phyloP scores from a whole-genome alignment of 2,329 filamentous ascomycete species.

The Calonectria multiphialidica region DNA sequence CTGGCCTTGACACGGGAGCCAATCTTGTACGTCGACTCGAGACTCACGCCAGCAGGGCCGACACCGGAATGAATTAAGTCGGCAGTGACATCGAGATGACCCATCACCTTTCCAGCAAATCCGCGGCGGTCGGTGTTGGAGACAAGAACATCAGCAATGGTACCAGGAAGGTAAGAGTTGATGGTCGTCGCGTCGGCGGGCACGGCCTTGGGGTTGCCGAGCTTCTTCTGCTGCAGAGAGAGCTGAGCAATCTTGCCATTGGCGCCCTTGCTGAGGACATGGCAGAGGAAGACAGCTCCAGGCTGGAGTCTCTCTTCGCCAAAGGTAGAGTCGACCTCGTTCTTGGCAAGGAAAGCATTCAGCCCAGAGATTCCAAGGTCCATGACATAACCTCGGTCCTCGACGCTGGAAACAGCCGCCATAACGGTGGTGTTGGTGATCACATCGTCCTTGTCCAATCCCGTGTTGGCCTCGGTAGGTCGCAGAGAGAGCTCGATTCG shows the following conservation, averaged over 20 bases:
- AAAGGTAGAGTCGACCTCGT: constrained; percentile 78
- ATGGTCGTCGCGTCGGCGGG: constrained; percentile 86
- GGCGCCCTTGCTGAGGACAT: constrained; percentile 79
- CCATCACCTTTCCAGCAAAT: constrained; percentile 91
- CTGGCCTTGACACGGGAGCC: constrained; percentile 88
- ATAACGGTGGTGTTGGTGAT: constrained; percentile 84
- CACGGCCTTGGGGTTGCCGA: constrained; percentile 74
- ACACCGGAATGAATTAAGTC: constrained; percentile 90
- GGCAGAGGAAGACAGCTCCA: constrained; percentile 86
- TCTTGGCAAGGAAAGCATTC: constrained; percentile 87
- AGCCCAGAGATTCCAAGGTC: constrained; percentile 82
- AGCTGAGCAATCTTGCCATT: constrained; percentile 90
- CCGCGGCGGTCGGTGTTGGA: constrained; percentile 81
- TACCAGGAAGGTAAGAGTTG: constrained; percentile 90
- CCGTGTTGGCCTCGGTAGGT: constrained; percentile 82
- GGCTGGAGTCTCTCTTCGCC: constrained; percentile 79
- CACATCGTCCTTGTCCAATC: constrained; percentile 78
- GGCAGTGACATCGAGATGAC: constrained; percentile 89
- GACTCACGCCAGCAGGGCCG: constrained; percentile 75
- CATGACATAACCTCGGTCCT: constrained; percentile 96
- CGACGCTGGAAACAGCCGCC: constrained; percentile 89
- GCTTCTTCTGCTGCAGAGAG: constrained; percentile 77
- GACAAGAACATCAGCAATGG: constrained; percentile 87
- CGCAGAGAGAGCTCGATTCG: constrained; percentile 90
- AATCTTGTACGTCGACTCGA: constrained; percentile 83